Evolutionary conservation across 2,329 filamentous ascomycete species (phyloP).

Genomic region (Cladorrhinum sp.): DNA sequence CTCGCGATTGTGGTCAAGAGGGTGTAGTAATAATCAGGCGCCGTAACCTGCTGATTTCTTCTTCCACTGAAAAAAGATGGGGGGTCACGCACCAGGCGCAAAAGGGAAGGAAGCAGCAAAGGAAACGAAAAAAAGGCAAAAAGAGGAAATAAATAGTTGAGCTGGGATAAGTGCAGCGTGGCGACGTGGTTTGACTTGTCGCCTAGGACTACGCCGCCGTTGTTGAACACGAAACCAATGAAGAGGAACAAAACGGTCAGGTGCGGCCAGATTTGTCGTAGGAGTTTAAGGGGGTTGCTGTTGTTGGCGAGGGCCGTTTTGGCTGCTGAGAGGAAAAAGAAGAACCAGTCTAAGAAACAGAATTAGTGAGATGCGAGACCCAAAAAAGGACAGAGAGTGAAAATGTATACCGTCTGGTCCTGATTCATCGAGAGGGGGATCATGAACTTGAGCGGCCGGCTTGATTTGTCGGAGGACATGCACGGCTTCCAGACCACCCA

Average conservation of each 20-base stretch:
- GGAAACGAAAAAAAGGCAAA: conserved; percentile 87
- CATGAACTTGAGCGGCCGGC: conserved; percentile 45
- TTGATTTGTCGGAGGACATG: conserved; percentile 48
- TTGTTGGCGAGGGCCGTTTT: conserved; percentile 54
- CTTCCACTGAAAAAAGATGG: background rate
- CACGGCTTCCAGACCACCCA: conserved; percentile 60
- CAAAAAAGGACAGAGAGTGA: background rate
- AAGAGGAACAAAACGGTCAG: conserved; percentile 66
- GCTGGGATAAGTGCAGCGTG: conserved; percentile 82
- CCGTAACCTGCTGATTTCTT: conserved; percentile 30
- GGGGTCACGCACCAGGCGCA: conserved; percentile 36
- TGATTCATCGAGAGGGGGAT: conserved; percentile 46
- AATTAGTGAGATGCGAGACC: background rate
- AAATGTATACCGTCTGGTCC: conserved; percentile 47
- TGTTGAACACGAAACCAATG: conserved; percentile 74
- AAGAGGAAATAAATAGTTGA: conserved; percentile 94
- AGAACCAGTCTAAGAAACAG: conserved; percentile 46
- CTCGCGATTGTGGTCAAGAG: conserved; percentile 37
- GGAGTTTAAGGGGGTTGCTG: conserved; percentile 44
- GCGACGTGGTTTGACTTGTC: conserved; percentile 94
- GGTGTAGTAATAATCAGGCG: conserved; percentile 38
- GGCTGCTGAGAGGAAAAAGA: conserved; percentile 61
- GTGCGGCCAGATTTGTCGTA: conserved; percentile 55
- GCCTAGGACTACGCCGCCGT: conserved; percentile 87
- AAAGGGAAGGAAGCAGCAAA: conserved; percentile 55